Evolutionary conservation across 202 grass and related monocot genomes (phyloP), one percentile per base, ranked within the genome.

Genomic region (Panicum virgatum): DNA sequence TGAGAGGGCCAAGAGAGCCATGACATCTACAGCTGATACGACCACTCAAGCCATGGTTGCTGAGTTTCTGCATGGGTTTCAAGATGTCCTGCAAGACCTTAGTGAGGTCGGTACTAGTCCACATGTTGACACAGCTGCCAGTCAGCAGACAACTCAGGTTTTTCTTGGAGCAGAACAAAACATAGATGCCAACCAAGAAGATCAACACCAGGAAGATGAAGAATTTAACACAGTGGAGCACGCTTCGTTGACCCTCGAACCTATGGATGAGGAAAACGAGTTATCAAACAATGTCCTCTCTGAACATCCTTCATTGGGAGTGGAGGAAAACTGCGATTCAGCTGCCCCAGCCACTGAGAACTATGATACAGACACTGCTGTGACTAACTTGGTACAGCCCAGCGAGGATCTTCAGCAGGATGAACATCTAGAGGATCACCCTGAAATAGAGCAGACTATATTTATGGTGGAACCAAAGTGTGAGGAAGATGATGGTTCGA

Each of bases 11-110:
- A 82, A 62, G 85, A 82, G 23, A 43, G 71, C 52, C 63, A 82
- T 86, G 78, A 18, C 62, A 69, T 52, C 85, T 34, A 69, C 85
- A 69, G n/a, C 85, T 52, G 85, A 86, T 76, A 59, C 71, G 7
- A 44, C 42, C 12, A 82, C 85, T 20, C 78, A 86, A 61, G 85
- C 85, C 15, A 70, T 86, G 85, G 78, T 86, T 67, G 54, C 73
- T 61, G 84, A 86, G 61, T 86, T 86, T 34, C 61, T 86, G 51
- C 69, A 69, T 86, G 84, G 84, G 9, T 86, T 80, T 86, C 77
- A 81, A 68, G 84, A 86, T 86, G 78, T 86, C 32, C 44, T 86
- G 11, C 84, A 86, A 69, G 84, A 86, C 43, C 77, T 86, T 74
- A 78, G 77, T 4, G 84, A 75, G 84, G 47, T 61, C 43, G 61